A percentile compares a stretch with the other conserved stretches of the same genome.
Conservation (phyloP, 1,139 yeast species). For the Candida freyschussii region DNA sequence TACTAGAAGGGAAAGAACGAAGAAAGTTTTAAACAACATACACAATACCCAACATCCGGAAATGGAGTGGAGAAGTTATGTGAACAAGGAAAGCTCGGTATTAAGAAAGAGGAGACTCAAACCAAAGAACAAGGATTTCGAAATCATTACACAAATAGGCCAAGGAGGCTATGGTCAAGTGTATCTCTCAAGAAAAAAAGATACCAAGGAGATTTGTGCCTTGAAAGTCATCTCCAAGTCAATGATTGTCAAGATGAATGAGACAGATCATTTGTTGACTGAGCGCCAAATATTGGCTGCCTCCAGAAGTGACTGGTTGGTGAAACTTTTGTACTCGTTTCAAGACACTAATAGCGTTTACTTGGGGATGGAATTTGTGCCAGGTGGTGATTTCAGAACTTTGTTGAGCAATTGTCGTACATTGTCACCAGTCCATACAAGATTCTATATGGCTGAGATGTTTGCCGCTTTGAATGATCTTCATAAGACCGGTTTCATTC, state of each 20-base stretch:
- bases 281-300: conserved; percentile 96
- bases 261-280: conserved; percentile 91
- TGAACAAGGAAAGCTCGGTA: conserved; percentile 79
- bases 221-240: conserved; percentile 87
- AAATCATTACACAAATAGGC: conserved; percentile 95
- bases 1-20: conserved; percentile 73
- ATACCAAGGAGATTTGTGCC: conserved; percentile 94
- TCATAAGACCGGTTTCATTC: conserved; percentile 94
- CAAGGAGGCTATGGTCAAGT: conserved; percentile 99
- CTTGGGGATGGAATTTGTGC: conserved; percentile 97
- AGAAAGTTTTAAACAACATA: conserved; percentile 58
- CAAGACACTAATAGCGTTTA: conserved; percentile 89
- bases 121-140: conserved; percentile 93
- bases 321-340: conserved; percentile 87
- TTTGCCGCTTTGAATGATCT: conserved; percentile 89
- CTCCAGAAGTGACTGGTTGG: conserved; percentile 94
- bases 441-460: conserved; percentile 95
- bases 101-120: conserved; percentile 85
- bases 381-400: conserved; percentile 98
- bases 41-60: conserved; percentile 39
- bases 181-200: conserved; percentile 88
- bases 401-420: conserved; percentile 89
- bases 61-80: conserved; percentile 74
- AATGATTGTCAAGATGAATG: conserved; percentile 81
- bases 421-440: conserved; percentile 89